These are phyloP conservation scores for Blastobotrys americana DNA, from an alignment of 805 yeast species.

Conservation along the genomic window DNA sequence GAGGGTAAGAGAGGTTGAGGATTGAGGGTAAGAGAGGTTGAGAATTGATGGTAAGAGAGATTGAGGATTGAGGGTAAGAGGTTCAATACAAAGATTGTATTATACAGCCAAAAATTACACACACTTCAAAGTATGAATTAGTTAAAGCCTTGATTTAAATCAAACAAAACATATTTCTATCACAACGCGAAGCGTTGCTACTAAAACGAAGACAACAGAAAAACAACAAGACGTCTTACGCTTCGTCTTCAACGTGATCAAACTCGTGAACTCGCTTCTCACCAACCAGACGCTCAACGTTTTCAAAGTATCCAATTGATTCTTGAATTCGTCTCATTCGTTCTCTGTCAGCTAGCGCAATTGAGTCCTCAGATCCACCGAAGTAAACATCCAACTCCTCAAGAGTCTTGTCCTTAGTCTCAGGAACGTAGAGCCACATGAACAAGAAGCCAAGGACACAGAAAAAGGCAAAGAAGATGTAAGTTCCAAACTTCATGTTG, in stretches of 20 bases:
- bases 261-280: constrained; percentile 5
- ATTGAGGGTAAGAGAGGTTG: too few species aligned
- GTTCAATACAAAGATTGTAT: too few species aligned
- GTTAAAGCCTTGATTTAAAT: too few species aligned
- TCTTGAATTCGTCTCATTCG: constrained; percentile 21
- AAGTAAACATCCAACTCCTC: constrained; percentile 53
- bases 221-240: too few species aligned
- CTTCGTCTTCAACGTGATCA: not conserved
- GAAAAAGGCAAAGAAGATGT: constrained; percentile 27
- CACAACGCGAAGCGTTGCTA: too few species aligned
- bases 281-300: constrained; percentile 7
- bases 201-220: too few species aligned
- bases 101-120: too few species aligned
- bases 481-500: constrained; percentile 23
- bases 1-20: too few species aligned
- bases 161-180: too few species aligned
- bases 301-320: constrained; percentile 19
- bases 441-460: constrained; percentile 22
- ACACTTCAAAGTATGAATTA: too few species aligned
- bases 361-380: constrained; percentile 18
- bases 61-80: too few species aligned
- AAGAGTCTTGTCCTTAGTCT: constrained; percentile 60
- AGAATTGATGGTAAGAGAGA: too few species aligned
- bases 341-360: constrained; percentile 21
- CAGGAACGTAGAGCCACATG: constrained; percentile 47